Percentiles rank a stretch among this genome's conserved stretches.
phyloP scores from a whole-genome alignment of 2,329 filamentous ascomycete species.

The Fusarium gaditjirri region DNA sequence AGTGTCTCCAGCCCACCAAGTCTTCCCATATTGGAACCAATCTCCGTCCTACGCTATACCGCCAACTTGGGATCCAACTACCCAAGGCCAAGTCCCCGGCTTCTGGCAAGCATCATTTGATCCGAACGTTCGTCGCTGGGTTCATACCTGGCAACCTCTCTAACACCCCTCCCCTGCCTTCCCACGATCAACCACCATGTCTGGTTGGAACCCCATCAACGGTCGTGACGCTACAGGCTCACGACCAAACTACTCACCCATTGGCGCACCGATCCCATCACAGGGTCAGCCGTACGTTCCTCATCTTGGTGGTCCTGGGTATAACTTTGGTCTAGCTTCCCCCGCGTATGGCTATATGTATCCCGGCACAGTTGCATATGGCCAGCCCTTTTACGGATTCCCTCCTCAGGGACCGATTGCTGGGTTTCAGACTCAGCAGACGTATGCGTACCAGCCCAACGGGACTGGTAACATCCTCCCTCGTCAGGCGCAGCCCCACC shows the following conservation, averaged over 20 bases:
- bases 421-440: constrained; percentile 44
- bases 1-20: constrained; percentile 7
- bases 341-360: constrained; percentile 43
- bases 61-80: constrained; percentile 45
- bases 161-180: constrained; percentile 15
- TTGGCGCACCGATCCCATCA: constrained; percentile 47
- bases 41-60: constrained; percentile 1
- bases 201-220: constrained; percentile 54
- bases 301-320: constrained; percentile 51
- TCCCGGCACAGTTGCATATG: constrained; percentile 23
- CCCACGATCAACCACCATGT: constrained; percentile 43
- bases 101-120: constrained; percentile 52
- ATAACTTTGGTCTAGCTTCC: constrained; percentile 45
- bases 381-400: constrained; percentile 15
- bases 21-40: constrained; percentile 14
- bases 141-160: constrained; percentile 52
- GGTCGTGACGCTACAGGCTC: constrained; percentile 51
- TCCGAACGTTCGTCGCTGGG: constrained; percentile 45
- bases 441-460: constrained; percentile 52
- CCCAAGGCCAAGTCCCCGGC: constrained; percentile 47
- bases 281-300: constrained; percentile 54
- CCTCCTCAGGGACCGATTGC: constrained; percentile 21
- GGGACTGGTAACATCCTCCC: constrained; percentile 49
- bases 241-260: constrained; percentile 49
- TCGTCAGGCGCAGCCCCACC: constrained; percentile 56